Evolutionary conservation across 2,329 filamentous ascomycete genomes (phyloP), one percentile per base, ranked within the genome.

Genomic region (Fusarium devonianum): DNA sequence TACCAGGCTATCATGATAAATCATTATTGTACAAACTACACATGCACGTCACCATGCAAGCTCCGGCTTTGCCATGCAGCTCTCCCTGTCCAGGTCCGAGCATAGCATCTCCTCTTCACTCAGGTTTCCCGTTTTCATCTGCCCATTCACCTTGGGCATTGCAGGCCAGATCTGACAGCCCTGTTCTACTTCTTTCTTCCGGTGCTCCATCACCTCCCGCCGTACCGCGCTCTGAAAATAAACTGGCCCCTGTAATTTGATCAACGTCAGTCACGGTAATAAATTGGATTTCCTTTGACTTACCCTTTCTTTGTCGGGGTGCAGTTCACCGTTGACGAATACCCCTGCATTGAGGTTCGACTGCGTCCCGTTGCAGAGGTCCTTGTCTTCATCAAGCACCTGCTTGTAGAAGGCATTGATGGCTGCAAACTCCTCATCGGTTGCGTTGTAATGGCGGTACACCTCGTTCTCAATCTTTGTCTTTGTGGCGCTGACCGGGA

Each of bases 301-400:
- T n/a, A 54, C 80, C 65, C 82, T 81, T 67, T 87, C 84, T 65
- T 80, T 77, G 30, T 74, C 72, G 0, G 83, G 83, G 64, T 87
- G 84, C 64, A 87, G 71, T 64, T 85, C 79, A 41, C 84, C 84
- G 58, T 82, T 85, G 58, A 83, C 70, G 52, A 85, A 87, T 34
- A 86, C 75, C 3, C 83, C 82, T 0, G 79, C 75, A 64, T 83
- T 80, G 53, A 87, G 73, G 66, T 87, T 87, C 63, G 73, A 75
- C 62, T 86, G 83, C 2, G 81, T 78, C 10, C 75, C 75, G 49
- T 78, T 73, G 71, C 84, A 87, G n/a, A 87, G 76, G 3, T 78
- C 73, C 62, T 86, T 86, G 72, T 87, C 84, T 65, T 87, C 84
- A 4, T 75, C 74, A 77, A 86, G 81, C 64, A 87, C 78, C 29